phyloP scores from a whole-genome alignment of 2,329 filamentous ascomycete genomes.

The Trematosphaeria pertusa region DNA sequence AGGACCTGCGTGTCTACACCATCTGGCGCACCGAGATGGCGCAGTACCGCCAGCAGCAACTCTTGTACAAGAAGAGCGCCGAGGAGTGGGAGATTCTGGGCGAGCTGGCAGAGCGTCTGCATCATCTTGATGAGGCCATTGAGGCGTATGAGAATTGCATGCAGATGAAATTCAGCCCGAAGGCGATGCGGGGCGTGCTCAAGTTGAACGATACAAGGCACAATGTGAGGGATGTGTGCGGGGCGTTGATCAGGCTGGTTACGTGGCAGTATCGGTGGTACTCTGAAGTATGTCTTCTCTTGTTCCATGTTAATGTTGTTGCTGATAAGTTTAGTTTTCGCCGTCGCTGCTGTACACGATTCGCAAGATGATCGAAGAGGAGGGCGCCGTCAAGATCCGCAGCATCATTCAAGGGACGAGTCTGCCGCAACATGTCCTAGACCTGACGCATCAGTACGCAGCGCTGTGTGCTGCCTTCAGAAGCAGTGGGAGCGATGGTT shows the following conservation, averaged over 20 bases:
- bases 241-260: constrained; percentile 86
- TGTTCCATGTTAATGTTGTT: background rate
- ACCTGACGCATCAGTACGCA: constrained; percentile 95
- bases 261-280: constrained; percentile 99
- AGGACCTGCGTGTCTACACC: constrained; percentile 96
- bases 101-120: constrained; percentile 87
- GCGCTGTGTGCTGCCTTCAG: constrained; percentile 93
- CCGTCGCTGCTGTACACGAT: constrained; percentile 87
- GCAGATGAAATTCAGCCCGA: constrained; percentile 87
- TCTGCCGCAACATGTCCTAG: constrained; percentile 88
- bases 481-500: constrained; percentile 75
- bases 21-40: constrained; percentile 99
- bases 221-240: constrained; percentile 81
- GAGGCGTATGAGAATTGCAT: constrained; percentile 93
- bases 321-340: constrained; percentile 69
- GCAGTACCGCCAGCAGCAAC: constrained; percentile 89
- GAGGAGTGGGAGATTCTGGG: constrained; percentile 99
- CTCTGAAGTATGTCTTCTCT: constrained; percentile 71
- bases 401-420: constrained; percentile 97
- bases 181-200: constrained; percentile 85
- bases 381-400: constrained; percentile 94
- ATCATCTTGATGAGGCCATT: constrained; percentile 88
- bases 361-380: constrained; percentile 92
- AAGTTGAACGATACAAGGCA: constrained; percentile 78
- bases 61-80: constrained; percentile 95